Percentiles rank a stretch among this genome's conserved stretches.
These are phyloP conservation scores for Solanum pimpinellifolium DNA, from an alignment of 257 asterid genomes.

Conservation along the genomic window DNA sequence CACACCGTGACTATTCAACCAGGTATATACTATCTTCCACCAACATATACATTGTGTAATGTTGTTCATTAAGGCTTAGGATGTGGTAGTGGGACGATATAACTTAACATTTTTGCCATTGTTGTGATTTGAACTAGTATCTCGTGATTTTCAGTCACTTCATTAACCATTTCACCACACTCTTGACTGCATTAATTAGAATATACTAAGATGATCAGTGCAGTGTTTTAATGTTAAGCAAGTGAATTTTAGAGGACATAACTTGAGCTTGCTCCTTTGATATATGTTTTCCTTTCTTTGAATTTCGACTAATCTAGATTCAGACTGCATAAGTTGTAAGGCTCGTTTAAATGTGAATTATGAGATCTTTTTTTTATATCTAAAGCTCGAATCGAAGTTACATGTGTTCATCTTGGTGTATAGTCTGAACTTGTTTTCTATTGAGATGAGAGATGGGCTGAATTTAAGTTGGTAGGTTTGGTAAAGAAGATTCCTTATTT, in stretches of 20 bases:
- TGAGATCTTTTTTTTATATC: background rate
- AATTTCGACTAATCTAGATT: background rate
- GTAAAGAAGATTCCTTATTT: background rate
- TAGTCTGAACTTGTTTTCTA: background rate
- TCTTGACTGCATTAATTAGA: too few species aligned
- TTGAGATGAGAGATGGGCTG: background rate
- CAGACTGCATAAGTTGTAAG: fast-evolving
- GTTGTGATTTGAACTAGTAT: too few species aligned
- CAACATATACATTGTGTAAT: background rate
- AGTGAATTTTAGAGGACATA: background rate
- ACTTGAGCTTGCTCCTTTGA: background rate
- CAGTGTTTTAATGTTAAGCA: background rate
- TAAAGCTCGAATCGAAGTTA: background rate
- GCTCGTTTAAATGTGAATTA: background rate
- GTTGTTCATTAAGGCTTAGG: background rate
- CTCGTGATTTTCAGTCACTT: background rate
- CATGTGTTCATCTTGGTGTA: background rate
- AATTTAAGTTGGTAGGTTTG: background rate
- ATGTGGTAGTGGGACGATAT: background rate
- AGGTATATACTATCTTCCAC: background rate
- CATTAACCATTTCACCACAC: background rate
- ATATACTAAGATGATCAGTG: too few species aligned
- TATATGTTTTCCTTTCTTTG: background rate
- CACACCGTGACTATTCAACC: background rate
- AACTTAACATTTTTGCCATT: background rate